Conservation (phyloP, 148 eudicot genomes). For the Spergularia marina region DNA sequence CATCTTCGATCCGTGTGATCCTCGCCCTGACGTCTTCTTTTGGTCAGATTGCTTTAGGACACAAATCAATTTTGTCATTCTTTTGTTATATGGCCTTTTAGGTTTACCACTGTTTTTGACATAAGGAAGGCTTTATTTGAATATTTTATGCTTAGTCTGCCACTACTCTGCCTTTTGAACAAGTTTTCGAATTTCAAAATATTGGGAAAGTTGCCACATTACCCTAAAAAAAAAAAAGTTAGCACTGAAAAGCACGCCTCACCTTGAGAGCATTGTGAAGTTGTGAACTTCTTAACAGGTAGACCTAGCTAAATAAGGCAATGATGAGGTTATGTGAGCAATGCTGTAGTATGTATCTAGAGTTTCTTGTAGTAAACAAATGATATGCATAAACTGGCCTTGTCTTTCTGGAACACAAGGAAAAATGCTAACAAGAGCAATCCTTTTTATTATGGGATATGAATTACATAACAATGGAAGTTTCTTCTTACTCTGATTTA, state of each 20-base stretch:
- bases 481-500: slow-evolving; percentile 9
- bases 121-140: not conserved
- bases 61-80: not conserved
- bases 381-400: too few relatives aligned
- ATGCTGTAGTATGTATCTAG: not conserved
- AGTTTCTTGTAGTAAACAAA: too few relatives aligned
- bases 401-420: not conserved
- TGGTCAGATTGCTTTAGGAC: too few relatives aligned
- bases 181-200: not conserved
- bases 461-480: not conserved
- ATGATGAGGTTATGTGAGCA: not conserved
- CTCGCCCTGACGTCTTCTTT: too few relatives aligned
- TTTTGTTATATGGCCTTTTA: not conserved
- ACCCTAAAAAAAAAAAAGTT: not conserved
- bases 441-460: too few relatives aligned
- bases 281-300: not conserved
- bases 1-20: too few relatives aligned
- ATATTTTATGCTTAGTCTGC: not conserved
- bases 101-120: not conserved
- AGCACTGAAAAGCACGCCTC: not conserved
- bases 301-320: not conserved
- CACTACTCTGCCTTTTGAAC: not conserved
- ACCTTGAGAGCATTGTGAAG: not conserved
- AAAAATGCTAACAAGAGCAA: not conserved
- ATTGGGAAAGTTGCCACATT: not conserved